Percentiles rank a stretch among this genome's conserved stretches.
phyloP scores from a whole-genome alignment of 2,329 filamentous ascomycete genomes.

The Aspergillus sp. region DNA sequence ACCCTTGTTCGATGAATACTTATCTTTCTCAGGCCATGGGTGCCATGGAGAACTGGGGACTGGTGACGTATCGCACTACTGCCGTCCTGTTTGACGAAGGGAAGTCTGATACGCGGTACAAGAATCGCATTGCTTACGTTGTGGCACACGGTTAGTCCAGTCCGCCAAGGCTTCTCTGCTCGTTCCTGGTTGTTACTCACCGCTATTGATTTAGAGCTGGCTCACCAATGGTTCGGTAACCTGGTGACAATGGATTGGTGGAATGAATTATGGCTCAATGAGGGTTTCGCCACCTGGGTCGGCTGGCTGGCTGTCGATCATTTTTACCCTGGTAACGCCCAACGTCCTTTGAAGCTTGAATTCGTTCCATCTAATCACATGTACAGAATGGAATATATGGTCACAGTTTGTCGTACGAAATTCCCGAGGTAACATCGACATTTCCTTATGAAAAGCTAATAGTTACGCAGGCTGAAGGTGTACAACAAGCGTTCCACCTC shows the following conservation, averaged over 20 bases:
- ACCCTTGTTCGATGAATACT: conserved; percentile 14
- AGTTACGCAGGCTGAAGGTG: conserved; percentile 70
- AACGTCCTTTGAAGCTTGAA: not conserved
- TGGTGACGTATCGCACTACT: conserved; percentile 94
- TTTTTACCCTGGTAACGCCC: conserved; percentile 68
- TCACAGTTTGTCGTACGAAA: conserved; percentile 81
- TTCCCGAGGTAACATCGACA: conserved; percentile 52
- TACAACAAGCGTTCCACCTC: conserved; percentile 86
- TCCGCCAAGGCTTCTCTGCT: not conserved
- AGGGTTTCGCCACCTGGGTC: conserved; percentile 97
- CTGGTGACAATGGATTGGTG: conserved; percentile 97
- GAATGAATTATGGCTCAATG: conserved; percentile 91
- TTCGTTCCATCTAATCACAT: conserved; percentile 18
- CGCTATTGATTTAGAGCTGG: conserved; percentile 62
- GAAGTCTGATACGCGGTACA: conserved; percentile 84
- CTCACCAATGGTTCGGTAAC: conserved; percentile 95
- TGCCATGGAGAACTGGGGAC: conserved; percentile 95
- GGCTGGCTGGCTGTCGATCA: conserved; percentile 91
- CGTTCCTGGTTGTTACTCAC: not conserved
- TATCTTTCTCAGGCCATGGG: conserved; percentile 51
- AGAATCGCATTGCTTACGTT: conserved; percentile 92
- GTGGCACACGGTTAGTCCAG: conserved; percentile 70
- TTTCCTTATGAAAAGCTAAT: conserved; percentile 38
- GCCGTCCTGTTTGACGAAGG: conserved; percentile 95
- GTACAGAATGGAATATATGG: conserved; percentile 90